phyloP scores from a whole-genome alignment of 176 grass and related monocot species.

The Ananas comosus region DNA sequence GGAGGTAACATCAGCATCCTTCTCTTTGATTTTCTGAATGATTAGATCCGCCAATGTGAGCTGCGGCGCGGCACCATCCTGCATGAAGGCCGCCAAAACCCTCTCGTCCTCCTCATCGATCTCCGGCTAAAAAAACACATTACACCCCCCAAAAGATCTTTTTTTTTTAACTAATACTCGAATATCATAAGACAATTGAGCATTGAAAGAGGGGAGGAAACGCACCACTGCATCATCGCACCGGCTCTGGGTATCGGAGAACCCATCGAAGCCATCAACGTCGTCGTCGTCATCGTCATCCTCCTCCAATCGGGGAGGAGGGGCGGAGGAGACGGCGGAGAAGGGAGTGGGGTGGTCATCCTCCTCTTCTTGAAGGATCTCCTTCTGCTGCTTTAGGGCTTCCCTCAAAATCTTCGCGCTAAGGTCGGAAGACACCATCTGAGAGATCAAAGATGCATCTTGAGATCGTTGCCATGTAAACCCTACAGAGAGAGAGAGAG shows the following conservation, averaged over 20 bases:
- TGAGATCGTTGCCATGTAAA: not conserved
- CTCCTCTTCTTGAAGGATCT: conserved; percentile 41
- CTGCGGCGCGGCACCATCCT: conserved; percentile 32
- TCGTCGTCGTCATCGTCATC: conserved; percentile 38
- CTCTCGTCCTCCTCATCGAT: conserved; percentile 87
- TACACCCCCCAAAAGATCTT: not conserved
- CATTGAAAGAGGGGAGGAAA: not conserved
- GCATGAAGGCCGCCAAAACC: conserved; percentile 67
- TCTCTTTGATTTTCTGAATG: conserved; percentile 75
- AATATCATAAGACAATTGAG: not conserved
- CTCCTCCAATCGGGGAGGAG: conserved; percentile 8
- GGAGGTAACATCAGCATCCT: conserved; percentile 40
- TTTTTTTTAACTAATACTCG: not conserved
- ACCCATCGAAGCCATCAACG: conserved; percentile 66
- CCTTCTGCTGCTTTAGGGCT: conserved; percentile 70
- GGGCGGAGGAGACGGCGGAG: conserved; percentile 19
- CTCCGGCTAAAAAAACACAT: conserved; percentile 35
- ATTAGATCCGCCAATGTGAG: conserved; percentile 70
- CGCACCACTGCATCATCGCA: conserved; percentile 59
- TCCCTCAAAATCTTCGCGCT: conserved; percentile 82
- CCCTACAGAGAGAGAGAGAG: not conserved
- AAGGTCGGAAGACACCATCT: conserved; percentile 46
- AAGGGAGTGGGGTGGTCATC: conserved; percentile 14
- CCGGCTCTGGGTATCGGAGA: conserved; percentile 53
- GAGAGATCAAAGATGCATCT: not conserved